These are phyloP conservation scores for Blastocystis sp. DNA, from an alignment of 352 stramenopile species.

Conservation along the genomic window DNA sequence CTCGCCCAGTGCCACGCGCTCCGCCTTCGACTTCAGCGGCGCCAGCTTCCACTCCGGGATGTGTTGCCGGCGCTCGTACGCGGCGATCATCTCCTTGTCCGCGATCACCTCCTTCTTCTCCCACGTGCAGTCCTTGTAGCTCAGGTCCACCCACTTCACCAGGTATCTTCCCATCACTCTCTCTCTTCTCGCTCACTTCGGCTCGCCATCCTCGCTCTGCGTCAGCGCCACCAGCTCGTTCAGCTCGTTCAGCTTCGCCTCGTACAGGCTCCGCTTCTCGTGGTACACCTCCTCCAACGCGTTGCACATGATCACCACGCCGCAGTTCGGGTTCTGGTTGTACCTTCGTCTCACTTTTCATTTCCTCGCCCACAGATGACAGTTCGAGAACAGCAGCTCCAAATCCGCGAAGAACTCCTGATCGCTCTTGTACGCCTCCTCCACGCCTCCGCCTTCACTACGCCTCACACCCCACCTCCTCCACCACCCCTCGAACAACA, in stretches of 20 bases:
- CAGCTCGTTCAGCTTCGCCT: slow-evolving; percentile 1
- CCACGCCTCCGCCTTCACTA: not conserved
- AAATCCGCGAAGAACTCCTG: slow-evolving; percentile 57
- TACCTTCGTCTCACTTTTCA: not conserved
- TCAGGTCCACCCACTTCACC: slow-evolving; percentile 97
- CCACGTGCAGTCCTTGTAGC: slow-evolving; percentile 96
- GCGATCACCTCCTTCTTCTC: slow-evolving; percentile 90
- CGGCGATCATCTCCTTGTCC: slow-evolving; percentile 81
- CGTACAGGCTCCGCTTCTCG: slow-evolving; percentile 28
- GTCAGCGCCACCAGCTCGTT: not conserved
- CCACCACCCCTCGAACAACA: slow-evolving; percentile 21
- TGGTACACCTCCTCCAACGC: slow-evolving; percentile 28
- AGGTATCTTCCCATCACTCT: slow-evolving; percentile 79
- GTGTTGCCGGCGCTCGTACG: slow-evolving; percentile 76
- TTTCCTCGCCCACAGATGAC: slow-evolving; percentile 4
- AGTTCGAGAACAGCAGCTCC: slow-evolving; percentile 52
- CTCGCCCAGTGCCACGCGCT: slow-evolving; percentile 74
- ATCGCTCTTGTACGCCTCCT: not conserved
- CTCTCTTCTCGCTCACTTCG: not conserved
- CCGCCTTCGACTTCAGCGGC: slow-evolving; percentile 77
- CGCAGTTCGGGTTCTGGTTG: slow-evolving; percentile 26
- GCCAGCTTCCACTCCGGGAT: slow-evolving; percentile 76
- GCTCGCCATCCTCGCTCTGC: not conserved
- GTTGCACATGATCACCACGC: slow-evolving; percentile 57
- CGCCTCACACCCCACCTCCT: not conserved